Conservation (phyloP, 495 filamentous ascomycete genomes). For the Podospora pseudopauciseta region DNA sequence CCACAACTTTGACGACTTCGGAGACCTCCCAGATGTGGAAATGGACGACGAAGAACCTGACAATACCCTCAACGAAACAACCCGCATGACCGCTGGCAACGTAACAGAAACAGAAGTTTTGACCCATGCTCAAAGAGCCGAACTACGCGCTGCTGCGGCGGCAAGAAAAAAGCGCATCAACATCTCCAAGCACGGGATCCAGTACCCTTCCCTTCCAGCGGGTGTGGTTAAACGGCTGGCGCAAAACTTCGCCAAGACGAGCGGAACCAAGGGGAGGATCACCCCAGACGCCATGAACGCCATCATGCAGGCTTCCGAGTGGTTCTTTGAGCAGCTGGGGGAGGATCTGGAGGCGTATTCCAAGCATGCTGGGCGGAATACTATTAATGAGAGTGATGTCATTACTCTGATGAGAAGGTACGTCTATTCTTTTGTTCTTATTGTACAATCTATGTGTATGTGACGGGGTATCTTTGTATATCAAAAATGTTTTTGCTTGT, state of each 20-base stretch:
- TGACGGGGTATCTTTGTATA: slow-evolving; percentile 25
- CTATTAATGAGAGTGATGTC: slow-evolving; percentile 81
- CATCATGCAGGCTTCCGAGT: slow-evolving; percentile 75
- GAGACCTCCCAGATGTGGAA: slow-evolving; percentile 18
- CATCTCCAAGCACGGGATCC: slow-evolving; percentile 68
- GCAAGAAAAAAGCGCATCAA: slow-evolving; percentile 51
- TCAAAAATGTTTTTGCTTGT: slow-evolving; percentile 26
- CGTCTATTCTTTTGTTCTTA: slow-evolving; percentile 7
- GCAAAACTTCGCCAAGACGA: slow-evolving; percentile 61
- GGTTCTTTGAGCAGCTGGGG: slow-evolving; percentile 83
- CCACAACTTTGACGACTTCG: slow-evolving; percentile 19
- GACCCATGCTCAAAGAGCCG: slow-evolving; percentile 20
- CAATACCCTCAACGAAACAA: not conserved
- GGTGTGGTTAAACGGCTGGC: slow-evolving; percentile 72
- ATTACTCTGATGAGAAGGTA: slow-evolving; percentile 76
- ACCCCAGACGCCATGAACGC: slow-evolving; percentile 66
- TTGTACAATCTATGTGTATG: slow-evolving; percentile 33
- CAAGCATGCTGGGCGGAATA: slow-evolving; percentile 75
- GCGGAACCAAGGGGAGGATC: slow-evolving; percentile 62
- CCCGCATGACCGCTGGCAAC: not conserved
- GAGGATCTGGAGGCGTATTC: slow-evolving; percentile 78
- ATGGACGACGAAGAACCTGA: slow-evolving; percentile 22
- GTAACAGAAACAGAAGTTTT: slow-evolving; percentile 3
- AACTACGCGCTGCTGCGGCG: slow-evolving; percentile 16
- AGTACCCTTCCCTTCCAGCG: slow-evolving; percentile 68